Evolutionary conservation across 345 rosid genomes (phyloP), one percentile per base, ranked within the genome.

Genomic region (Aurinia saxatilis): DNA sequence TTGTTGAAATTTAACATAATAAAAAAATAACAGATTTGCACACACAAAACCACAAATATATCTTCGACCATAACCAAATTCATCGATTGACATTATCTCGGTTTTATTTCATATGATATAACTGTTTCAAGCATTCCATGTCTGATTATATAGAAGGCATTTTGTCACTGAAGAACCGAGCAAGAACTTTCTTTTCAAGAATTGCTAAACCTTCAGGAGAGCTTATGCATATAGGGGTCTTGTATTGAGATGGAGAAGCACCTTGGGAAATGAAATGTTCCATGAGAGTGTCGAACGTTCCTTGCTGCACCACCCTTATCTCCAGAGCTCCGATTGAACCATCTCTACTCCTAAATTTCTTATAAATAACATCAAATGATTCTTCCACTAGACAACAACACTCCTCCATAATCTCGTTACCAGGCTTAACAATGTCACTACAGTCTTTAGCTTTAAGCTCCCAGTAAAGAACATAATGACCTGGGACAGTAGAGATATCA

Each of bases 231-330:
- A 84, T 68, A 0, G 95, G 89, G 11, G 84, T 79, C 74, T 84
- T 87, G 79, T 87, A 87, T 40, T 87, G 95, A 56, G 66, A 71
- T 14, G 78, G 71, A 0, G 88, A 83, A 19, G 77, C 84, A 3
- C 88, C 91, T 34, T 57, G 67, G 2, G 81, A 83, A 8, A 83
- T 65, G 23, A 80, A 83, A 7, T 57, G 74, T 48, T 85, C 86
- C 92, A 85, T 85, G 25, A 82, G 77, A 1, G 79, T 81, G 45
- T 84, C 84, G 30, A 84, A 87, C 10, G 84, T 73, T 50, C 88
- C 88, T 6, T 65, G 63, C 23, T 27, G 67, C 51, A 84, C 89
- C 37, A 87, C 87, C 47, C 85, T 81, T 31, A 85, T 79, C 77
- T 85, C 88, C 5, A 85, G 48, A 2, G 92, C 68, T 36, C 88